Conservation (phyloP, 495 filamentous ascomycete genomes). For the Penicillium lagena region DNA sequence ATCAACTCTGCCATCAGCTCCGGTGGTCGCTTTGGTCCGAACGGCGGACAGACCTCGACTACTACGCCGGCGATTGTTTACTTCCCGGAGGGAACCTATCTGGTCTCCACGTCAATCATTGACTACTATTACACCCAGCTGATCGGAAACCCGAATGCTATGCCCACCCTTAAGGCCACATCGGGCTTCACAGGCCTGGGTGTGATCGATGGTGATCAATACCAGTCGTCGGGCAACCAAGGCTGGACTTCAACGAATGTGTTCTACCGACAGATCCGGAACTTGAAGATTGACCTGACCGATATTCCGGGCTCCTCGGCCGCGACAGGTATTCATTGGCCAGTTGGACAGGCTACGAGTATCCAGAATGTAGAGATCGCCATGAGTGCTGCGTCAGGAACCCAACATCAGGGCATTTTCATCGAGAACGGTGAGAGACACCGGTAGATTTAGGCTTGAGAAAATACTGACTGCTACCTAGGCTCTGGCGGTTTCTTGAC, state of each 20-base stretch:
- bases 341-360: conserved; percentile 63
- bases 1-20: conserved; percentile 55
- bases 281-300: conserved; percentile 70
- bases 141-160: conserved; percentile 58
- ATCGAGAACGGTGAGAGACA: conserved; percentile 57
- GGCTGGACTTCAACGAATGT: conserved; percentile 59
- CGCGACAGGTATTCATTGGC: conserved; percentile 72
- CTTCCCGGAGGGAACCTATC: conserved; percentile 58
- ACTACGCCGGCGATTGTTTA: conserved; percentile 56
- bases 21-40: conserved; percentile 45
- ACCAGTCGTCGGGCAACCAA: conserved; percentile 35
- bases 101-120: conserved; percentile 50
- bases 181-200: conserved; percentile 56
- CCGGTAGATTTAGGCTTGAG: conserved; percentile 4
- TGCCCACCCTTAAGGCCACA: conserved; percentile 60
- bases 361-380: conserved; percentile 73
- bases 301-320: conserved; percentile 45
- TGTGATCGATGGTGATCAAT: conserved; percentile 64
- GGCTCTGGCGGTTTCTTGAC: conserved; percentile 68
- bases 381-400: conserved; percentile 54
- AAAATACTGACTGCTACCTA: conserved; percentile 1
- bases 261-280: conserved; percentile 73
- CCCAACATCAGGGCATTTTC: conserved; percentile 65
- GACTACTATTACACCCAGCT: conserved; percentile 60
- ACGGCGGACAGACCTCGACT: conserved; percentile 38